phyloP scores from a whole-genome alignment of 1,284 basidiomycete genomes.

The Sporisorium reilianum region DNA sequence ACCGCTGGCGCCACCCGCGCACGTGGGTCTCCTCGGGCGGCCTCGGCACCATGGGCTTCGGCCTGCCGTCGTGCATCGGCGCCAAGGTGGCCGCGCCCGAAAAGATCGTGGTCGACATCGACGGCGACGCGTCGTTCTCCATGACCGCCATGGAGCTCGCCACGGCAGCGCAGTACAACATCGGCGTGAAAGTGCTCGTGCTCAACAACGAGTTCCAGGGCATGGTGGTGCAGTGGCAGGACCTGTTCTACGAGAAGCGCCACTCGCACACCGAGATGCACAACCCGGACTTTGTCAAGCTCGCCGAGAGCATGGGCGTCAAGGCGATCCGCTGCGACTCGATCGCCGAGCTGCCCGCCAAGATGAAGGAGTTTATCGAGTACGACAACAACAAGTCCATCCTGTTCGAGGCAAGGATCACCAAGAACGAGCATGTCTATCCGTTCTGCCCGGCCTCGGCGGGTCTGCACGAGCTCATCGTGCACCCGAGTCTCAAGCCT shows the following conservation, averaged over 20 bases:
- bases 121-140: conserved; percentile 93
- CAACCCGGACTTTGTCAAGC: conserved; percentile 91
- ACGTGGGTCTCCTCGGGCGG: conserved; percentile 97
- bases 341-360: conserved; percentile 83
- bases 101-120: conserved; percentile 94
- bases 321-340: conserved; percentile 84
- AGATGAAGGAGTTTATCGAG: conserved; percentile 99
- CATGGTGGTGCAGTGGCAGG: conserved; percentile 99
- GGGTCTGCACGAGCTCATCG: conserved; percentile 82
- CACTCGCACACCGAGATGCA: conserved; percentile 94
- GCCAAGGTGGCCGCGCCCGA: conserved; percentile 95
- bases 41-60: conserved; percentile 94
- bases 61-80: conserved; percentile 91
- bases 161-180: conserved; percentile 88
- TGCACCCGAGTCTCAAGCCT: conserved; percentile 54
- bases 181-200: conserved; percentile 85
- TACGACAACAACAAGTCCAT: conserved; percentile 88
- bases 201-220: conserved; percentile 73
- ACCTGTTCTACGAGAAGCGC: conserved; percentile 93
- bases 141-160: conserved; percentile 99
- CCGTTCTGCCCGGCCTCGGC: conserved; percentile 92
- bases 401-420: conserved; percentile 89
- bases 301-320: conserved; percentile 89
- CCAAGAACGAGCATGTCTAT: conserved; percentile 91
- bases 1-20: conserved; percentile 87